Conservation (phyloP, 176 grass and related monocot species). For the Phoenix roebelenii region DNA sequence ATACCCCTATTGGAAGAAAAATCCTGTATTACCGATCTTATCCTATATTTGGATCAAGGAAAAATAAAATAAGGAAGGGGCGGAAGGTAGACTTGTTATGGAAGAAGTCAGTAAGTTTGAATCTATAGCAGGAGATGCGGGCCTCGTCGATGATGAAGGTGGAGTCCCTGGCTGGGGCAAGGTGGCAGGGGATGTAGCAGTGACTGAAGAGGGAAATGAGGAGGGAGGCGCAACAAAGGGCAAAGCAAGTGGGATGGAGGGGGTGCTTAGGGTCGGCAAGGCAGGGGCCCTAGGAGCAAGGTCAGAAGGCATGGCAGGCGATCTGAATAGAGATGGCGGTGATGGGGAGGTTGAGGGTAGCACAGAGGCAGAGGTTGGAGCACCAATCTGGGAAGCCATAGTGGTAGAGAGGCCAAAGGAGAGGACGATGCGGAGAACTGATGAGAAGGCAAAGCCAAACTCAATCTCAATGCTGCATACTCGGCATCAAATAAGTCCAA, state of each 20-base stretch:
- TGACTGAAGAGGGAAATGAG: conserved; percentile 69
- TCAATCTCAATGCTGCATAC: conserved; percentile 51
- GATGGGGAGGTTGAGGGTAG: conserved; percentile 44
- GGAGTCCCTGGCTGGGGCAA: conserved; percentile 67
- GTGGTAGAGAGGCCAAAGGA: conserved; percentile 41
- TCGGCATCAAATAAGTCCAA: conserved; percentile 52
- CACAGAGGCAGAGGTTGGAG: conserved; percentile 11
- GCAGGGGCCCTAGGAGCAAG: conserved; percentile 41
- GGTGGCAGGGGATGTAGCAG: conserved; percentile 72
- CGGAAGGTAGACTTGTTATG: conserved; percentile 31
- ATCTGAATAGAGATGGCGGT: conserved; percentile 51
- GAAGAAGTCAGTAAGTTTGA: conserved; percentile 51
- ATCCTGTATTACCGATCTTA: too few species aligned
- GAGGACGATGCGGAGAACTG: conserved; percentile 69
- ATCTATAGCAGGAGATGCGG: conserved; percentile 37
- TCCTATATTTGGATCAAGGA: background rate
- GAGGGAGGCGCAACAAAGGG: conserved; percentile 47
- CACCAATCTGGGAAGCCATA: conserved; percentile 65
- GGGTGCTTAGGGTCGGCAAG: conserved; percentile 51
- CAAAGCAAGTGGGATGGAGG: conserved; percentile 35
- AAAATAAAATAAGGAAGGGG: conserved; percentile 17
- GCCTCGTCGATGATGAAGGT: conserved; percentile 78
- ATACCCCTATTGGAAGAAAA: too few species aligned
- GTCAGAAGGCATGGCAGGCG: conserved; percentile 53
- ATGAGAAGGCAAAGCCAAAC: conserved; percentile 66